Base-by-base conservation (phyloP, 495 filamentous ascomycete species). In the Cercophora scortea region DNA sequence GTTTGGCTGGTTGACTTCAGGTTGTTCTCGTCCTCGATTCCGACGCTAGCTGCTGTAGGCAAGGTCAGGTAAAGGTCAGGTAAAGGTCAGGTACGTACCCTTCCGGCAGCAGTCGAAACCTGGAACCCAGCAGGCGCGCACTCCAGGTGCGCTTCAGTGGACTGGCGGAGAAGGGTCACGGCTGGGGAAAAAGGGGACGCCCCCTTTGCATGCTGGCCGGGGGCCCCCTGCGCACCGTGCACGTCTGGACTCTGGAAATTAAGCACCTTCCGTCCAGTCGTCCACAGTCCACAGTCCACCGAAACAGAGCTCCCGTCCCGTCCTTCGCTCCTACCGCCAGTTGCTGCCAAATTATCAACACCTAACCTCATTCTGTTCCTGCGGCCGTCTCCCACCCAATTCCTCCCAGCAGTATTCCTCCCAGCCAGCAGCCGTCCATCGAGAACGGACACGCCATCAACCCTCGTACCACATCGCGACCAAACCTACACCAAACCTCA, bases 121-220 rank as follows among this genome's bases (percentile, higher is more conserved):
- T 52, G 45, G 53, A 19, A 50, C 25, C 25, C 25, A 5, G 25
- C 25, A 25, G 25, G 5, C 25, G 25, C 25, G 25, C 25, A 5
- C 25, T 5, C 25, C 25, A 25, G 48, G 47, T 50, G 50, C 39
- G 42, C 25, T 51, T 35, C 17, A 19, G 40, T 51, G 52, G 25
- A 25, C 25, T 25, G 25, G 25, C 25, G 25, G 48, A 38, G 58
- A 56, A 48, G 51, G 50, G 55, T 50, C 51, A 58, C 36, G 36
- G 53, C 54, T 59, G 61, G 61, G 58, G 55, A 63, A 58, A 52
- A 53, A 50, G 60, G 55, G 52, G 39, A 48, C 19, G 57, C 12
- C 45, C 55, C 60, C 59, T 49, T 42, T 57, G 52, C 58, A 45
- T 43, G 48, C 25, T 25, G 25, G 25, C 25, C 25, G 25, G 25